These are phyloP conservation scores for Zymoseptoria passerinii DNA, from an alignment of 2,329 filamentous ascomycete genomes.

Conservation along the genomic window DNA sequence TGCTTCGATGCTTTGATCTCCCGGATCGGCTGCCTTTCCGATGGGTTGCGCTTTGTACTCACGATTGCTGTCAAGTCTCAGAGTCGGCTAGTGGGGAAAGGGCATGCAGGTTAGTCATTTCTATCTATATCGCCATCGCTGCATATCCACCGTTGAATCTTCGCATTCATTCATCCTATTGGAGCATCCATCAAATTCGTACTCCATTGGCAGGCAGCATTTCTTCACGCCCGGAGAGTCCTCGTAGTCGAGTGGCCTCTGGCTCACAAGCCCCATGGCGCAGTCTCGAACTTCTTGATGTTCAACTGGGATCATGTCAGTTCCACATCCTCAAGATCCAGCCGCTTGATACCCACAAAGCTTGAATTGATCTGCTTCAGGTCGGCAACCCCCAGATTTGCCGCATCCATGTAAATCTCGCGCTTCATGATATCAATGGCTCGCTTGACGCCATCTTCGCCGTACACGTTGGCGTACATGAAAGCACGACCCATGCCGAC, in stretches of 20 bases:
- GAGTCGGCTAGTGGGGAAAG: neutral
- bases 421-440: slow-evolving; percentile 42
- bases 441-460: slow-evolving; percentile 51
- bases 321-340: neutral
- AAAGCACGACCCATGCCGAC: slow-evolving; percentile 43
- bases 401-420: slow-evolving; percentile 34
- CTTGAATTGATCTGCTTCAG: slow-evolving; percentile 11
- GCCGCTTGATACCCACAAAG: neutral
- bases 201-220: neutral
- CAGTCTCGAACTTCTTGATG: neutral
- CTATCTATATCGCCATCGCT: neutral
- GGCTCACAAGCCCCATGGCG: neutral
- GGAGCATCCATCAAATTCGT: neutral
- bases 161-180: neutral
- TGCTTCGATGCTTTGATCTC: neutral
- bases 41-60: neutral
- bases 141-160: neutral
- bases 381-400: slow-evolving; percentile 13
- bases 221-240: neutral
- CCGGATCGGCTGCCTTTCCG: neutral
- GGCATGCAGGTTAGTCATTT: neutral
- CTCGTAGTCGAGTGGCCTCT: neutral
- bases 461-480: slow-evolving; percentile 48
- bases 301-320: neutral
- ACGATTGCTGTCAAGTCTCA: neutral